Evolutionary conservation across 257 asterid species (phyloP), one percentile per base, ranked within the genome.

Genomic region (Hygrophila difformis): DNA sequence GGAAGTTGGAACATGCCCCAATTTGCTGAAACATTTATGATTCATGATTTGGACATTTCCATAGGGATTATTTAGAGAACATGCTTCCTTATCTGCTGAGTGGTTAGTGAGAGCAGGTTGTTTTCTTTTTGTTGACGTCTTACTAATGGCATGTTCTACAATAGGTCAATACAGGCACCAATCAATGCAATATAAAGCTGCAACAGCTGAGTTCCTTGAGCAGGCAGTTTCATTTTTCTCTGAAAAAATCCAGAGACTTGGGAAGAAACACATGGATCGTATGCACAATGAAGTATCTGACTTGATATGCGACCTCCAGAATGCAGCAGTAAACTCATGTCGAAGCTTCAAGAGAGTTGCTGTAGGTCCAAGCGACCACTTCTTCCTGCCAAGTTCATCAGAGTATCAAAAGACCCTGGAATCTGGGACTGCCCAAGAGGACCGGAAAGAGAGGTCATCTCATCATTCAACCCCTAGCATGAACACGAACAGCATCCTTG

Each of bases 301-400:
- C 62, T 41, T 78, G 70, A 72, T 84, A 44, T 81, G 95, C 45
- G 87, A 88, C 79, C 95, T 88, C 70, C 95, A 88, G 70, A 79
- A 76, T 55, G 95, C 97, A 19, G 95, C 93, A 20, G 82, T 72
- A 0, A 71, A 77, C 70, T 88, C 97, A 7, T 78, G 76, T 35
- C 81, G 72, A 60, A 75, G 97, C 78, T 76, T 89, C 64, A 64
- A 67, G 57, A 77, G 96, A 73, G 85, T 85, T 46, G 89, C 93
- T 18, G 58, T 54, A 20, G 94, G 93, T 20, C 93, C 93, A 6
- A 69, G 72, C 14, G 89, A 79, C 66, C 94, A 81, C 71, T 79
- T 89, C 55, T 84, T 73, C 72, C 56, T 79, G 49, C 96, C 97
- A 46, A 79, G 93, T 58, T 74, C 86, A 49, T 66, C 69, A 13